phyloP scores from a whole-genome alignment of 768 basidiomycete species.

The Paxillus ammoniavirescens region DNA sequence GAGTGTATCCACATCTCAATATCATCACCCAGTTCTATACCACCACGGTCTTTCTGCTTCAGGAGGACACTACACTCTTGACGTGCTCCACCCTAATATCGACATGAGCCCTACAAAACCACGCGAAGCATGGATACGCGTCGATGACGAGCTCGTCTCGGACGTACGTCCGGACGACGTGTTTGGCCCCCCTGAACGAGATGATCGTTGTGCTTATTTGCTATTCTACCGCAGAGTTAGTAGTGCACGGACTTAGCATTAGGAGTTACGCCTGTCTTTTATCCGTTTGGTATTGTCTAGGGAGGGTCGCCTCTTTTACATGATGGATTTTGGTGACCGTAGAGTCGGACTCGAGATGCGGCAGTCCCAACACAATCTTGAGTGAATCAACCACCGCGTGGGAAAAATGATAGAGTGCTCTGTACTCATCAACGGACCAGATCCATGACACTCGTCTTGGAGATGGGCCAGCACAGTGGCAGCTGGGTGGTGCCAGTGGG shows the following conservation, averaged over 20 bases:
- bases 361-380: too few species aligned
- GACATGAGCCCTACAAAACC: constrained; percentile 37
- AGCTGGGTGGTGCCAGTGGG: too few species aligned
- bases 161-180: constrained; percentile 72
- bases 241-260: constrained; percentile 13
- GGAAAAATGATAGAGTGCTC: too few species aligned
- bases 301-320: too few species aligned
- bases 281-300: too few species aligned
- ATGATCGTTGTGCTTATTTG: constrained; percentile 81
- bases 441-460: too few species aligned
- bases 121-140: constrained; percentile 82
- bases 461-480: too few species aligned
- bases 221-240: constrained; percentile 76
- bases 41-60: constrained; percentile 91
- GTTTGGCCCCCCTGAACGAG: constrained; percentile 48
- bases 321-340: too few species aligned
- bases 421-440: too few species aligned
- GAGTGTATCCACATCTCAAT: not conserved
- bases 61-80: constrained; percentile 94
- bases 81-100: constrained; percentile 75
- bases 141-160: constrained; percentile 89
- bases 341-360: too few species aligned
- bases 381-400: too few species aligned
- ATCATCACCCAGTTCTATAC: constrained; percentile 62
- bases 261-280: too few species aligned